These are phyloP conservation scores for Epichloe sp. DNA, from an alignment of 2,329 filamentous ascomycete genomes.

Conservation along the genomic window DNA sequence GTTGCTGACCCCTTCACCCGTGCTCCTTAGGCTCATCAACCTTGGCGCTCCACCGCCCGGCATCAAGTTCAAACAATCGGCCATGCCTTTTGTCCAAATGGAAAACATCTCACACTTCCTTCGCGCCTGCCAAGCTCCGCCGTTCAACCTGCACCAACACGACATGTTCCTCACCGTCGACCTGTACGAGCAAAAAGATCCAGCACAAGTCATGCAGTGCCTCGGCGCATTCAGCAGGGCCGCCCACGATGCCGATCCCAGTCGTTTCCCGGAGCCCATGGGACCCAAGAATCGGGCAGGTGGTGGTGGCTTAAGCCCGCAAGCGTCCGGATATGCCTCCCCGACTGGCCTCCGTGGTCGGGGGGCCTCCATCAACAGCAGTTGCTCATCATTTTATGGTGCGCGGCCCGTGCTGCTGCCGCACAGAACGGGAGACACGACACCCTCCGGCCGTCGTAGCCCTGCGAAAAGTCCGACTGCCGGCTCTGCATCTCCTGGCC, in stretches of 20 bases:
- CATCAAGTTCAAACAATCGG: slow-evolving; percentile 79
- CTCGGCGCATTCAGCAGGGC: slow-evolving; percentile 82
- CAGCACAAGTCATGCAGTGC: slow-evolving; percentile 89
- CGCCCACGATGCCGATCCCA: slow-evolving; percentile 61
- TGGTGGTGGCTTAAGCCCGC: slow-evolving; percentile 45
- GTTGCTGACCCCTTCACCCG: neutral
- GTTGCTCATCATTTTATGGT: slow-evolving; percentile 37
- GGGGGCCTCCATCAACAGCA: slow-evolving; percentile 44
- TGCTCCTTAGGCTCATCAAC: slow-evolving; percentile 61
- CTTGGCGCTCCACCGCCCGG: slow-evolving; percentile 62
- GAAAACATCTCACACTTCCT: slow-evolving; percentile 98
- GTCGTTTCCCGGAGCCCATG: slow-evolving; percentile 60
- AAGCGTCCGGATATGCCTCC: slow-evolving; percentile 45
- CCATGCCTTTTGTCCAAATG: slow-evolving; percentile 99
- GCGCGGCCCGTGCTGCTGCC: slow-evolving; percentile 26
- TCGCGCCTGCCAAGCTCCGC: slow-evolving; percentile 69
- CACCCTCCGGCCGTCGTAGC: slow-evolving; percentile 41
- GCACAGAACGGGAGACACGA: slow-evolving; percentile 39
- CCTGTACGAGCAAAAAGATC: slow-evolving; percentile 89
- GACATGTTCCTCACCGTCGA: slow-evolving; percentile 97
- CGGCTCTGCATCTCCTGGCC: slow-evolving; percentile 36
- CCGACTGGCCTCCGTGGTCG: slow-evolving; percentile 32
- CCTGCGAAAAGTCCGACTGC: slow-evolving; percentile 44
- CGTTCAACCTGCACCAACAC: slow-evolving; percentile 79
- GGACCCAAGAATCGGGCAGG: slow-evolving; percentile 51